Percentiles rank a stretch among this genome's conserved stretches.
These are phyloP conservation scores for Cruciata laevipes DNA, from an alignment of 257 asterid genomes.

Conservation along the genomic window DNA sequence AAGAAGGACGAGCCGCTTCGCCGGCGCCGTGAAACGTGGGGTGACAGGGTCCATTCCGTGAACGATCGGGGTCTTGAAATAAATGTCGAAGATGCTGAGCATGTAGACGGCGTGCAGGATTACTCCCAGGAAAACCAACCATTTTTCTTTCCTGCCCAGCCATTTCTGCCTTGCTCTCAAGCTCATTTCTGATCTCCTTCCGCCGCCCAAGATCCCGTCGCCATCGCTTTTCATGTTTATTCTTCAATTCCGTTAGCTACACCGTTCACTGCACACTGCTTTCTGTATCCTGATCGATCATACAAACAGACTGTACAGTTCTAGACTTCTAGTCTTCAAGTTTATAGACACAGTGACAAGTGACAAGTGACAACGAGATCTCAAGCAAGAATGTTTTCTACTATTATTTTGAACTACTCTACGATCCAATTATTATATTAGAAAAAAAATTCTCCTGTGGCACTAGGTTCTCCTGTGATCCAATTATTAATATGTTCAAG, in stretches of 20 bases:
- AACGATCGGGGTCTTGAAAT: constrained; percentile 90
- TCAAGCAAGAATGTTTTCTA: neutral
- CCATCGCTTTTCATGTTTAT: constrained; percentile 37
- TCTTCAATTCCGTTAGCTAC: neutral
- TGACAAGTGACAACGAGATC: constrained; percentile 10
- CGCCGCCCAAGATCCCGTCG: constrained; percentile 57
- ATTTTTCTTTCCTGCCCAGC: constrained; percentile 58
- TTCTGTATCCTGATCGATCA: neutral
- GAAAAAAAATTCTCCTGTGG: no score
- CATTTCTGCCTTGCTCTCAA: constrained; percentile 36
- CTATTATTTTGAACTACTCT: neutral
- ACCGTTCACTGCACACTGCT: neutral
- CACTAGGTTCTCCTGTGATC: no score
- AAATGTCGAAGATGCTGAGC: constrained; percentile 96
- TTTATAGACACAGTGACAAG: neutral
- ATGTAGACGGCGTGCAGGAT: constrained; percentile 89
- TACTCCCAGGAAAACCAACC: constrained; percentile 86
- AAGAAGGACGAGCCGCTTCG: constrained; percentile 81
- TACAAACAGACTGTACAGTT: neutral
- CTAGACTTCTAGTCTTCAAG: neutral
- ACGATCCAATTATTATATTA: no score
- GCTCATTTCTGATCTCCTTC: constrained; percentile 32
- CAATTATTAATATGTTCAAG: no score
- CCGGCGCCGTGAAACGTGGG: constrained; percentile 78
- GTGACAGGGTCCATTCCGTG: constrained; percentile 90